Base-by-base conservation (phyloP, 2,329 filamentous ascomycete species). In the Colletotrichum lupini region DNA sequence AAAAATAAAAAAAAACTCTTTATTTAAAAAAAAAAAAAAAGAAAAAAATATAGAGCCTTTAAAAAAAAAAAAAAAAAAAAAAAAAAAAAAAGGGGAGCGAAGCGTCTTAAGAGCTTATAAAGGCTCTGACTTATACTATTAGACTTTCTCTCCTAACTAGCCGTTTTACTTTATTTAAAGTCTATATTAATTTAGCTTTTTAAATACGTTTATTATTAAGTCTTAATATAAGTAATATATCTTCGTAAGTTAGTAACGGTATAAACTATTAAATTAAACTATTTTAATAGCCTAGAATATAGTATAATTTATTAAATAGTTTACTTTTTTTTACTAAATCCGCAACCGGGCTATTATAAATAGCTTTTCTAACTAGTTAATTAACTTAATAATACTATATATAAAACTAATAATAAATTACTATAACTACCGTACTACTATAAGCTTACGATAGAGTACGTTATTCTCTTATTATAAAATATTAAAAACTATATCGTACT, bases 291-390 rank as follows among this genome's bases (percentile, higher is more conserved):
- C 14, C 8, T 55, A 68, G n/a, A 68, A 68, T 30, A 22, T 11
- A 1, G 22, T 68, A 14, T 24, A 61, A 56, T 68, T 68, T 9
- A 46, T 30, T 16, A 68, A 22, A 46, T 68, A 68, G 30, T 30
- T 56, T 2, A 11, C 19, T 56, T 16, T 68, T 55, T 9, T 4
- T 22, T 56, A 9, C 46, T 68, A 16, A 22, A 61, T 11, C 14
- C 1, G 16, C 8, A 6, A 68, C 22, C 3, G 3, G 14, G 22
- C 28, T 11, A 0, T 56, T 0, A 14, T 61, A 3, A 68, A 24
- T 12, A 61, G 32, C 46, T 30, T 4, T 5, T 52, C 7, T 11
- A 68, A 30, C 65, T 68, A 8, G 42, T 46, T 8, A 2, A 9
- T 26, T 5, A 42, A 56, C 16, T 61, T 16, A 16, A 28, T 4